Base-by-base conservation (phyloP, 1,284 basidiomycete genomes). In the Moniliella sp. region DNA sequence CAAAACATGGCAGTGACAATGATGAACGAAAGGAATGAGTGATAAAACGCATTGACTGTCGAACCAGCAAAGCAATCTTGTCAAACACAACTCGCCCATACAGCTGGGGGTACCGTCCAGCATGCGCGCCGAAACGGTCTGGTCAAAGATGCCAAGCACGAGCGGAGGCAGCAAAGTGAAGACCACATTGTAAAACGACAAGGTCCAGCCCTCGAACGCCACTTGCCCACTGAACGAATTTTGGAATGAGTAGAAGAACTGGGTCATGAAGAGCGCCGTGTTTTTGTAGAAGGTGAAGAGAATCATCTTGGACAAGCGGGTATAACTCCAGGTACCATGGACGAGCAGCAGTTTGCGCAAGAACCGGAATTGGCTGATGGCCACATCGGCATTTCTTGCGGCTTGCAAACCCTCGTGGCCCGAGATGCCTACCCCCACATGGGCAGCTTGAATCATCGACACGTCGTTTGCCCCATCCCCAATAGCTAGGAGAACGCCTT, bases 391-490 rank as follows among this genome's bases (percentile, higher is more conserved):
- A 9, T 82, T 83, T 31, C 88, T 73, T 25, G 91, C 91, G 19
- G 88, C 88, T 74, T 94, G 88, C 3, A 99, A 66, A 61, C 91
- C 88, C 68, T 97, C 91, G 12, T 94, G 80, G 37, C 91, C 91
- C 34, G 84, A 91, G 38, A 97, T 99, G 48, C 91, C 91, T 34
- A 97, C 78, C 21, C 91, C 91, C 30, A 97, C 83, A 41, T 71
- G 69, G 5, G 69, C 69, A 5, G 69, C 69, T 43, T 71, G 69
- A 39, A 71, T 71, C 69, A 71, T 71, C 32, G 63, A 64, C 23
- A 71, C 69, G 40, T 71, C 69, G 53, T 71, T 71, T 4, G 69
- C 69, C 1, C 69, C 69, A 42, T 71, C 69, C n/a, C 69, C 69
- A 38, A 99, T 97, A 1, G 88, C 88, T 3, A 97, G 72, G 12